Evolutionary conservation across 2,329 filamentous ascomycete species (phyloP).

Genomic region (Ophiostoma sp.): DNA sequence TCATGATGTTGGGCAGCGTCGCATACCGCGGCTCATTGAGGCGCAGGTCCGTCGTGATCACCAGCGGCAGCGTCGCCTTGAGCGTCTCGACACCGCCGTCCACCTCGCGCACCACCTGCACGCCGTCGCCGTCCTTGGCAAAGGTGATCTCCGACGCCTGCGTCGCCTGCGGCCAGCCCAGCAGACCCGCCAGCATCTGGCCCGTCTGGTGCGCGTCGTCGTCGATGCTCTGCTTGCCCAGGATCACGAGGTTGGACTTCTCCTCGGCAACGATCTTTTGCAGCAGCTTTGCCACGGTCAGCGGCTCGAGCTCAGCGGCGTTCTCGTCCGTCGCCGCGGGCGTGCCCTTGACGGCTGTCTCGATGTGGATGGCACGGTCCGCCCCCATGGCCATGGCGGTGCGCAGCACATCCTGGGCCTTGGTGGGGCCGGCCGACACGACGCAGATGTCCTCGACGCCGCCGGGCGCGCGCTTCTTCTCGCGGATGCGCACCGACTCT

Average conservation of each 20-base stretch:
- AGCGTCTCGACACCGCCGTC: slow-evolving; percentile 94
- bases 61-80: slow-evolving; percentile 75
- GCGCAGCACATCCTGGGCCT: slow-evolving; percentile 80
- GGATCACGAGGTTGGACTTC: slow-evolving; percentile 82
- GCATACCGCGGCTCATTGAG: slow-evolving; percentile 95
- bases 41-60: slow-evolving; percentile 90
- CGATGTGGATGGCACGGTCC: slow-evolving; percentile 84
- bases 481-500: slow-evolving; percentile 89
- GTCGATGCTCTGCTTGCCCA: slow-evolving; percentile 98
- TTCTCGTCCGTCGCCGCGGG: slow-evolving; percentile 60
- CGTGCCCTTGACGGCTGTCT: slow-evolving; percentile 47
- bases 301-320: slow-evolving; percentile 72
- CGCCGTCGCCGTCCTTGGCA: slow-evolving; percentile 54
- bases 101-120: slow-evolving; percentile 83
- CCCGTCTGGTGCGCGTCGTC: slow-evolving; percentile 94
- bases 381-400: slow-evolving; percentile 99
- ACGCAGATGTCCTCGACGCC: slow-evolving; percentile 89
- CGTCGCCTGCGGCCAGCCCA: slow-evolving; percentile 92
- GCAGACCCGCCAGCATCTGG: slow-evolving; percentile 89
- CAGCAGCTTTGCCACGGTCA: slow-evolving; percentile 88
- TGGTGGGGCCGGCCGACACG: slow-evolving; percentile 80
- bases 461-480: slow-evolving; percentile 65
- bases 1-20: slow-evolving; percentile 97
- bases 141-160: slow-evolving; percentile 83
- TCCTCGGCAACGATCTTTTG: slow-evolving; percentile 73